These are phyloP conservation scores for Phytophthora hibernalis DNA, from an alignment of 352 stramenopile genomes.

Conservation along the genomic window DNA sequence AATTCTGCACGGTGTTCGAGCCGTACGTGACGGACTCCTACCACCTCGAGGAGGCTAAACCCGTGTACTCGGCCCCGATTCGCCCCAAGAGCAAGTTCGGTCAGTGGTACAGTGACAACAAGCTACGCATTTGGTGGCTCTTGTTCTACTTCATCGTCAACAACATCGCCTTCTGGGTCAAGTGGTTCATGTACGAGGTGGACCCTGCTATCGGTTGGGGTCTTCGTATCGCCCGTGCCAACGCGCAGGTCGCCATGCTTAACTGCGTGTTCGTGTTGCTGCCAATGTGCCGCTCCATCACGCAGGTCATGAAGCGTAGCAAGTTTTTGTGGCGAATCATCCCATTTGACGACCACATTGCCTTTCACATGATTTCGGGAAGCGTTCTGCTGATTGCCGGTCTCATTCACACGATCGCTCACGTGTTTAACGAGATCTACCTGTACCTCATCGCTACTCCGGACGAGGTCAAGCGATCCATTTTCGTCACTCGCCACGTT, in stretches of 20 bases:
- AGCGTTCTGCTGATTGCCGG: slow-evolving; percentile 60
- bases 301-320: slow-evolving; percentile 73
- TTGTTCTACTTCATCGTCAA: slow-evolving; percentile 75
- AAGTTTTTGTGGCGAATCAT: slow-evolving; percentile 74
- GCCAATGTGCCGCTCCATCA: slow-evolving; percentile 83
- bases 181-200: slow-evolving; percentile 76
- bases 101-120: slow-evolving; percentile 72
- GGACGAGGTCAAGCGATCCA: slow-evolving; percentile 62
- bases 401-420: slow-evolving; percentile 67
- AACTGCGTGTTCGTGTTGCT: slow-evolving; percentile 81
- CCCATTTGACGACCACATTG: slow-evolving; percentile 82
- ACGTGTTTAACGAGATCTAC: slow-evolving; percentile 77
- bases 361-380: slow-evolving; percentile 81
- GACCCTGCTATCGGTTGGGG: slow-evolving; percentile 81
- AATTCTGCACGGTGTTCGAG: slow-evolving; percentile 80
- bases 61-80: slow-evolving; percentile 39
- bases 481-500: slow-evolving; percentile 67
- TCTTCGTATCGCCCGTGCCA: slow-evolving; percentile 72
- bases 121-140: slow-evolving; percentile 84
- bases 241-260: slow-evolving; percentile 80
- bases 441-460: slow-evolving; percentile 73
- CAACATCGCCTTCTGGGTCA: slow-evolving; percentile 78
- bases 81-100: slow-evolving; percentile 60
- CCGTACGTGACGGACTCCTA: slow-evolving; percentile 71
- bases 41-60: slow-evolving; percentile 47